phyloP scores from a whole-genome alignment of 2,329 filamentous ascomycete genomes.

The Reticulascus tulasneorum region DNA sequence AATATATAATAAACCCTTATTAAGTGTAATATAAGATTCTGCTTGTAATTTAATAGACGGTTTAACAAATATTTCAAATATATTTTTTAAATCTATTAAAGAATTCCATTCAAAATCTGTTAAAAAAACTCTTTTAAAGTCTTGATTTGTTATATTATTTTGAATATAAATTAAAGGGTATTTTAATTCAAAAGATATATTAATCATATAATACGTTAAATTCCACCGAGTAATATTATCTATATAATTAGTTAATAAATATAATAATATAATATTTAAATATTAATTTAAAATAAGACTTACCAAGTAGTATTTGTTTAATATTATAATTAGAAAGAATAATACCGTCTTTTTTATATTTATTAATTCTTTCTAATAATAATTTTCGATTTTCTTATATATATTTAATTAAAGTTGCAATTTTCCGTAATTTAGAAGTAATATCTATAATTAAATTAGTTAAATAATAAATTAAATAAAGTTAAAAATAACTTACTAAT shows the following conservation, averaged over 20 bases:
- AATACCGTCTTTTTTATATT: not conserved
- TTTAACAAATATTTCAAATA: not conserved
- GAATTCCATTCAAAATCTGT: no score
- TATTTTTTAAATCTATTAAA: not conserved
- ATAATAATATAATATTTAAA: not conserved
- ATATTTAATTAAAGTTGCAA: no score
- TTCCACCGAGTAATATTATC: not conserved
- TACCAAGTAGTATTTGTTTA: not conserved
- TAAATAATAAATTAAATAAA: no score
- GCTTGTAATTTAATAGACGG: no score
- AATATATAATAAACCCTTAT: not conserved
- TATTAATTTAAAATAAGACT: not conserved
- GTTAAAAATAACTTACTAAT: no score
- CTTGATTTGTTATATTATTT: no score
- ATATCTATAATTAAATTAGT: not conserved
- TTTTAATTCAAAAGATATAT: not conserved
- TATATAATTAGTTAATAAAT: no score
- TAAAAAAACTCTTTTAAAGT: no score
- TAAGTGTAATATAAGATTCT: not conserved
- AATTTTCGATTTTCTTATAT: not conserved
- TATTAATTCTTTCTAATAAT: not conserved
- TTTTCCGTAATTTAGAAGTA: no score
- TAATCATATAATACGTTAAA: not conserved
- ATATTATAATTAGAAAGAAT: not conserved
- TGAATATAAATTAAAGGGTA: slow-evolving; percentile 1